Evolutionary conservation across 768 basidiomycete genomes (phyloP).

Genomic region (Tulasnella sp.): DNA sequence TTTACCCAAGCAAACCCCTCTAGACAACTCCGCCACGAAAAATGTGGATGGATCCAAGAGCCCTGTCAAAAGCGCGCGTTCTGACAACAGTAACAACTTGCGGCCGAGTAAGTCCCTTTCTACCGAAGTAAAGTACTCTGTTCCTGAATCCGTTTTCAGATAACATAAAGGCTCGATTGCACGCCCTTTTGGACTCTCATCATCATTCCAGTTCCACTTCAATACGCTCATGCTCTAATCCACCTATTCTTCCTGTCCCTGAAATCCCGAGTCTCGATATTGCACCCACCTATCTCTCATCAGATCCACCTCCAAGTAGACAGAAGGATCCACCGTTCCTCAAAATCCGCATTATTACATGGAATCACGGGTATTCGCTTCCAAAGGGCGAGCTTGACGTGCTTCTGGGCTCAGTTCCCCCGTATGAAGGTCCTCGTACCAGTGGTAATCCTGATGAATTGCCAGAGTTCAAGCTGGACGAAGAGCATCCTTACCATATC

Average conservation of each 20-base stretch:
- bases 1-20: too few relatives aligned
- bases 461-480: constrained; percentile 13
- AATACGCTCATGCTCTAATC: too few relatives aligned
- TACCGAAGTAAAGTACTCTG: too few relatives aligned
- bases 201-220: too few relatives aligned
- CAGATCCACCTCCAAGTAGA: not conserved
- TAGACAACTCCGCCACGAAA: too few relatives aligned
- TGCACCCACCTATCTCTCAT: not conserved
- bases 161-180: too few relatives aligned
- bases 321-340: constrained; percentile 5
- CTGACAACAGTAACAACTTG: too few relatives aligned
- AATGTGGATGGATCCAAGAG: too few relatives aligned
- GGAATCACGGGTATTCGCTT: constrained; percentile 16
- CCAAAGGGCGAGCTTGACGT: constrained; percentile 15
- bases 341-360: constrained; percentile 16
- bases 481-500: constrained; percentile 17
- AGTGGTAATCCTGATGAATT: not conserved
- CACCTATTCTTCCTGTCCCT: constrained; percentile 2
- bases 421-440: constrained; percentile 11
- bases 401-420: constrained; percentile 14
- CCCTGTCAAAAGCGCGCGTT: too few relatives aligned
- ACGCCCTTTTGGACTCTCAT: too few relatives aligned
- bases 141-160: too few relatives aligned
- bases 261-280: constrained; percentile 5
- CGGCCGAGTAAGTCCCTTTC: too few relatives aligned